Base-by-base conservation (phyloP, 176 grass and related monocot species). In the Triticum turgidum region DNA sequence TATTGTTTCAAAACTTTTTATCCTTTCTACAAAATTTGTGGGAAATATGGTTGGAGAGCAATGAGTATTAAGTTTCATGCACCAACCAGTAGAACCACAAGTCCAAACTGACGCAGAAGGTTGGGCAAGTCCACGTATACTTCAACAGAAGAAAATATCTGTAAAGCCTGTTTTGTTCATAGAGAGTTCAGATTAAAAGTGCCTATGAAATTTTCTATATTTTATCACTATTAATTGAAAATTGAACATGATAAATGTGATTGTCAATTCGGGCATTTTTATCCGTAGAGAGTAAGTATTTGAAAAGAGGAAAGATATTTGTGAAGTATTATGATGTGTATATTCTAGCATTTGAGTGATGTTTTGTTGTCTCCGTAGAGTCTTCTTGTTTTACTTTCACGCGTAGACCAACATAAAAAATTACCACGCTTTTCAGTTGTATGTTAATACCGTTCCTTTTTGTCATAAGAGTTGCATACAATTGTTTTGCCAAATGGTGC, bases 341-440 rank as follows among this genome's bases (percentile, higher is more conserved):
- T 51, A 49, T 29, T 27, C 24, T 51, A 47, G 22, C 20, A 81
- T 64, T 61, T 84, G 59, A 58, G 64, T 58, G 59, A 54, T 39
- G 54, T 32, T 20, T 64, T 65, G 37, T 20, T 64, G 2, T 73
- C 73, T 39, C 73, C 27, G 34, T 59, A 59, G 54, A 39, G 44
- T 51, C 61, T 85, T 80, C 45, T 67, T 81, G 5, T 86, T 85
- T 80, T 35, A 11, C 62, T 38, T 42, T 82, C 18, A 83, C 20
- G 13, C 54, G 2, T 32, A 79, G 11, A 25, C 7, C 15, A 67
- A 54, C 38, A 66, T 61, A 29, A 35, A 70, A 82, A 87, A 42
- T 37, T 73, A 65, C 2, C 67, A 41, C 13, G 27, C 14, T 51
- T 12, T 75, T 51, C 72, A 75, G 24, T 51, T 29, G 3, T 75